These are phyloP conservation scores for Talaromyces pinophilus DNA, from an alignment of 2,329 filamentous ascomycete species.

Conservation along the genomic window DNA sequence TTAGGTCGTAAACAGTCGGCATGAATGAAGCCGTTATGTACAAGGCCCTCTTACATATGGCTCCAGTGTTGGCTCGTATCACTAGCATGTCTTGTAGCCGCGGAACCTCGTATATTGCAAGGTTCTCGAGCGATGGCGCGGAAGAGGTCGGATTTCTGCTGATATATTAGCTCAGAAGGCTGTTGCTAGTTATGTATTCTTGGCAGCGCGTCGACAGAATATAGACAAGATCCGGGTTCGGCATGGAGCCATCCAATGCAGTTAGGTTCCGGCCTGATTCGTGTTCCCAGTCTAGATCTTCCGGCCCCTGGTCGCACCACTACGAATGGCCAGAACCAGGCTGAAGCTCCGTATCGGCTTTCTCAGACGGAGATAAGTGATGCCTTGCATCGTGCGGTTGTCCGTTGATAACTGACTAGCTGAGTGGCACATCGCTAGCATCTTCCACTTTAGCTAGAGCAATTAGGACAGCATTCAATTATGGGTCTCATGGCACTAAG, in stretches of 20 bases:
- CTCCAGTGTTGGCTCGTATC: neutral
- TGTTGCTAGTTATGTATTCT: neutral
- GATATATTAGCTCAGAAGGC: neutral
- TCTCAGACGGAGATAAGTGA: neutral
- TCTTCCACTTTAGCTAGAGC: neutral
- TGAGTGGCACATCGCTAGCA: neutral
- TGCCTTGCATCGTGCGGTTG: neutral
- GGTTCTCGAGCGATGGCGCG: neutral
- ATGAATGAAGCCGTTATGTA: neutral
- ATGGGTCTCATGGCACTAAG: neutral
- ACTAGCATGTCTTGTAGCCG: neutral
- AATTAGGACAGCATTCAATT: neutral
- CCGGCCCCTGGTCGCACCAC: neutral
- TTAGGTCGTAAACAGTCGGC: neutral
- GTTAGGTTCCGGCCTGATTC: neutral
- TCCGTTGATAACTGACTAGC: neutral
- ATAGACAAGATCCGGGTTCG: neutral
- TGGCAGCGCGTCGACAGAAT: neutral
- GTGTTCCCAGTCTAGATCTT: neutral
- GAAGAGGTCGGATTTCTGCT: neutral
- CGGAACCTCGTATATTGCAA: neutral
- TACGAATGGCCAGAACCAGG: neutral
- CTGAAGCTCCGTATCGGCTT: neutral
- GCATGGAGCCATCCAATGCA: neutral
- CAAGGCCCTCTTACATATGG: neutral